Percentiles rank a stretch among this genome's conserved stretches.
Evolutionary conservation across 306 rosid genomes (phyloP).

Genomic region (Ziziphus jujuba): DNA sequence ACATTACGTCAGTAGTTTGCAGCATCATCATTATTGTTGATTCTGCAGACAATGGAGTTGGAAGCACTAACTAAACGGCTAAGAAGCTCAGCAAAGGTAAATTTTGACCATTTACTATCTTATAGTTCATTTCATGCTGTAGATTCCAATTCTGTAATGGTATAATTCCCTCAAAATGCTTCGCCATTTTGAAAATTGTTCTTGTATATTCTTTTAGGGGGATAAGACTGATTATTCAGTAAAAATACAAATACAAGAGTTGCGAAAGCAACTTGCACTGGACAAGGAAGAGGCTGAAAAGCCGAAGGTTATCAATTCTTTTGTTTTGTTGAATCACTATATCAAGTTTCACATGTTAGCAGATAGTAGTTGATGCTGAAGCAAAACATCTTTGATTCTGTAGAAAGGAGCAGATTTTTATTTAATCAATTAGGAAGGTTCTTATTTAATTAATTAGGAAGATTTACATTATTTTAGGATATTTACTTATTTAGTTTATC

Average conservation of each 20-base stretch:
- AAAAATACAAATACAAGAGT: conserved; percentile 85
- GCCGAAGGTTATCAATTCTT: conserved; percentile 57
- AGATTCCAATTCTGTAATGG: conserved; percentile 6
- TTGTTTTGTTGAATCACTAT: neutral
- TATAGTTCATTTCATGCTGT: conserved; percentile 12
- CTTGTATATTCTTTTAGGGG: conserved; percentile 46
- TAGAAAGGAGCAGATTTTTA: no score
- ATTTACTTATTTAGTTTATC: no score
- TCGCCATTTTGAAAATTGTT: conserved; percentile 3
- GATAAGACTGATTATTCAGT: conserved; percentile 72
- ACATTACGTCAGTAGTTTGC: conserved; percentile 12
- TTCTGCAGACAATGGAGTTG: conserved; percentile 68
- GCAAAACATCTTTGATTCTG: no score
- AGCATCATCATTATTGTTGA: conserved; percentile 20
- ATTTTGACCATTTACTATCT: conserved; percentile 2
- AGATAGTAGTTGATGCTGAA: no score
- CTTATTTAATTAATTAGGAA: no score
- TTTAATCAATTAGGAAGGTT: no score
- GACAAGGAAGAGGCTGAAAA: conserved; percentile 91
- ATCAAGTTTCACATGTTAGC: no score
- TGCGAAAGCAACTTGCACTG: conserved; percentile 90
- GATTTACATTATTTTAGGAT: no score
- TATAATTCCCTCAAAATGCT: conserved; percentile 5
- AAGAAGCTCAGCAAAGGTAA: conserved; percentile 75
- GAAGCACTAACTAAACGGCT: conserved; percentile 74